These are phyloP conservation scores for Phytophthora pluvialis DNA, from an alignment of 352 stramenopile genomes.

Conservation along the genomic window DNA sequence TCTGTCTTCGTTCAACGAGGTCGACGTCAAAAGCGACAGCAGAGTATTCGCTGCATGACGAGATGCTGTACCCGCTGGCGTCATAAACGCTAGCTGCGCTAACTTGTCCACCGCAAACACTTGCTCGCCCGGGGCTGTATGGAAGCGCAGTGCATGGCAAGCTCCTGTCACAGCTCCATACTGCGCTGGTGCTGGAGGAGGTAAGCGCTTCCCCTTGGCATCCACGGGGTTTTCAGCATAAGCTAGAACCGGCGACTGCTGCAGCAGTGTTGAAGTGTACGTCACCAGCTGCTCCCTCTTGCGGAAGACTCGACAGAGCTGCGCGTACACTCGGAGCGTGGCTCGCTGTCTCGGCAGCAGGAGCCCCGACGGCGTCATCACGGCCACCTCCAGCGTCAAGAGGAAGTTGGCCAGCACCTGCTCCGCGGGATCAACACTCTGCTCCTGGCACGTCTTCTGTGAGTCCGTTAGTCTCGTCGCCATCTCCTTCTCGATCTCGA, in stretches of 20 bases:
- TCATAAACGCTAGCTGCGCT: slow-evolving; percentile 55
- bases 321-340: slow-evolving; percentile 64
- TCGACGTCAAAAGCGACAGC: slow-evolving; percentile 52
- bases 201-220: slow-evolving; percentile 57
- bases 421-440: slow-evolving; percentile 55
- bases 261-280: slow-evolving; percentile 46
- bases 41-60: slow-evolving; percentile 70
- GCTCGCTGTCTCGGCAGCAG: slow-evolving; percentile 52
- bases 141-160: slow-evolving; percentile 67
- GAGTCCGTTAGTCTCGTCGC: slow-evolving; percentile 25
- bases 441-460: slow-evolving; percentile 20
- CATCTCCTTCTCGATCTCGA: slow-evolving; percentile 46
- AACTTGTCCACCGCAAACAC: slow-evolving; percentile 50
- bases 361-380: slow-evolving; percentile 53
- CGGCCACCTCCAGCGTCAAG: slow-evolving; percentile 55
- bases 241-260: slow-evolving; percentile 59
- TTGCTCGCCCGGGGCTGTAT: slow-evolving; percentile 43
- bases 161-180: slow-evolving; percentile 55
- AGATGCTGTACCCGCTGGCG: slow-evolving; percentile 48
- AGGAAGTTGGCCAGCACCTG: slow-evolving; percentile 53
- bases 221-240: slow-evolving; percentile 25
- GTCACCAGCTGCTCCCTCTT: slow-evolving; percentile 54
- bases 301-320: slow-evolving; percentile 58
- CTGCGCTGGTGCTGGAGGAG: slow-evolving; percentile 43
- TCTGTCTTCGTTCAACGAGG: slow-evolving; percentile 29